phyloP scores from a whole-genome alignment of 371 early-diverging fungal genomes.

The Mortierella sp. region DNA sequence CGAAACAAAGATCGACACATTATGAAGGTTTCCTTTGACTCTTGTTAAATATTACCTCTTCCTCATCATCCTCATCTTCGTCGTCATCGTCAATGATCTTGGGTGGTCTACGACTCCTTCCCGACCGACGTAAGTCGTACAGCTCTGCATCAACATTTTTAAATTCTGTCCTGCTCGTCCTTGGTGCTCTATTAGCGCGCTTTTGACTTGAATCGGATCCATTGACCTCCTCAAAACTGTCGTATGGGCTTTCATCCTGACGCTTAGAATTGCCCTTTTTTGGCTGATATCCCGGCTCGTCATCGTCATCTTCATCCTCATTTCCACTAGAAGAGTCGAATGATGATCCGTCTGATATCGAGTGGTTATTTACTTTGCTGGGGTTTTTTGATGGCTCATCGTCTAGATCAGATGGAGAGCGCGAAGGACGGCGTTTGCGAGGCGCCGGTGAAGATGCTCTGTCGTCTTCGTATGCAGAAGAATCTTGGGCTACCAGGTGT shows the following conservation, averaged over 20 bases:
- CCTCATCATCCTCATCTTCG: constrained; percentile 38
- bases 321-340: constrained; percentile 45
- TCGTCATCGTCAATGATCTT: constrained; percentile 51
- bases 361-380: constrained; percentile 16
- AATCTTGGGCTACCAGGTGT: constrained; percentile 48
- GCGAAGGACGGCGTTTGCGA: constrained; percentile 24
- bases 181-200: constrained; percentile 22
- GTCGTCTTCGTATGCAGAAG: constrained; percentile 56
- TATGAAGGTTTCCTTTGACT: not conserved
- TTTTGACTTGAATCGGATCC: constrained; percentile 40
- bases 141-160: constrained; percentile 63
- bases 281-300: constrained; percentile 27
- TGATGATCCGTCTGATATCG: constrained; percentile 41
- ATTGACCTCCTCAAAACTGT: constrained; percentile 55
- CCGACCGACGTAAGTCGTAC: constrained; percentile 68
- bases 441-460: constrained; percentile 26
- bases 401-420: constrained; percentile 16
- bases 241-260: constrained; percentile 42
- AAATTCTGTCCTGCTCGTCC: constrained; percentile 41
- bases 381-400: constrained; percentile 7
- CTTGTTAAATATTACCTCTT: constrained; percentile 24
- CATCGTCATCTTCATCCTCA: constrained; percentile 36
- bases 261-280: constrained; percentile 3
- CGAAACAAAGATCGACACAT: not conserved
- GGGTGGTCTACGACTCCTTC: constrained; percentile 57